Base-by-base conservation (phyloP, 495 filamentous ascomycete genomes). In the Diplogelasinospora grovesii region DNA sequence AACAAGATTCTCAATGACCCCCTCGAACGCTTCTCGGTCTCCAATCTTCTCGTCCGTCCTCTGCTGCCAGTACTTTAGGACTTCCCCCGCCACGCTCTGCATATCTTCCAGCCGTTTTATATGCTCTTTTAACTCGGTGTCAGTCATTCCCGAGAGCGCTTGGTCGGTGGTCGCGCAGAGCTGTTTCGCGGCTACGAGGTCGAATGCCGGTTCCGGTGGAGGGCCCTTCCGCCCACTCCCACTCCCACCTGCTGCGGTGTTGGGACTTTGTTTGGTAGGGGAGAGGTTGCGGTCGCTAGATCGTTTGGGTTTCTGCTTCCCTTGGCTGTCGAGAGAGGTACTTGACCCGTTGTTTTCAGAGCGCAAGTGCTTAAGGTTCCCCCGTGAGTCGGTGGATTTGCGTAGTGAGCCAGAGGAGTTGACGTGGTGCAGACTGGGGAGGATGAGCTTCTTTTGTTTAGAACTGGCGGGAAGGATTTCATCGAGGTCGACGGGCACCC, bases 1-100 rank as follows among this genome's bases (percentile, higher is more conserved):
- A 29, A 99, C 92, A 43, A 99, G 65, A 58, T 96, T 95, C 66
- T 96, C 93, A 71, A 99, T 95, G 7, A 99, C 92, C 0, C 85
- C 86, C 55, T 99, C 92, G 69, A 99, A 96, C 5, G 87, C 86
- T 64, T 96, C 90, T 51, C 93, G 85, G 48, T 99, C 90, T 20
- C 83, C 80, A 39, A 93, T 67, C 39, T 89, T 83, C 38, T 84
- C 83, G 54, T 95, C 89, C 22, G 79, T 80, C 50, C 81, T 70
- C 70, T 82, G 84, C 35, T 87, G 74, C 92, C 93, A 99, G 51
- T 88, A 94, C 43, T 85, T 84, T 22, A 95, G 71, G 28, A 92
- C 83, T 36, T 84, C 73, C 20, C 79, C 81, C 13, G 89, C 89
- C 11, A 72, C 70, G 2, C 65, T 64, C 11, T 81, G 81, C 53